phyloP scores from a whole-genome alignment of 2,329 filamentous ascomycete genomes.

The Pseudogymnoascus sp. region DNA sequence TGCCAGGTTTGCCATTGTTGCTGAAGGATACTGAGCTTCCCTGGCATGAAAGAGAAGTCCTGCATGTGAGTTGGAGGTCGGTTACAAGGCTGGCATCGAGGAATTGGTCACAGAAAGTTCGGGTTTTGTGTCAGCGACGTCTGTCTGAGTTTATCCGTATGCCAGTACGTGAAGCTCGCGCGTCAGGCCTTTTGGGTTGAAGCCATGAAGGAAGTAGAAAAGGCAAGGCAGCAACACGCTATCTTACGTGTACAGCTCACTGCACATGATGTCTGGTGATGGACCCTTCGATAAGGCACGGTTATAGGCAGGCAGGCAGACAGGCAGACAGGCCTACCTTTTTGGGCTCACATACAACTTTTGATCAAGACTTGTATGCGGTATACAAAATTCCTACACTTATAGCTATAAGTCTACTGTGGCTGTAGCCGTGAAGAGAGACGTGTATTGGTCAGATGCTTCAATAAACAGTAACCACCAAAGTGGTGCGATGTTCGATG shows the following conservation, averaged over 20 bases:
- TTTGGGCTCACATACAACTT: not conserved
- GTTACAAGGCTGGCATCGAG: not conserved
- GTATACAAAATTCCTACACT: not conserved
- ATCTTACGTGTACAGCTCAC: not conserved
- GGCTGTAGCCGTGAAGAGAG: not conserved
- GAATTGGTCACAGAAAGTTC: not conserved
- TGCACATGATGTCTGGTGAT: not conserved
- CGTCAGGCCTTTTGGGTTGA: not conserved
- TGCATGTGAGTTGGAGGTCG: constrained; percentile 4
- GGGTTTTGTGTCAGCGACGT: not conserved
- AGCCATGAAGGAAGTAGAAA: not conserved
- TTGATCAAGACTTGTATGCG: not conserved
- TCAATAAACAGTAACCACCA: not conserved
- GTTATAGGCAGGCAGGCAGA: not conserved
- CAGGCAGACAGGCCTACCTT: not conserved
- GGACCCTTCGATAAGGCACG: not conserved
- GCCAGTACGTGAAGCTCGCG: not conserved
- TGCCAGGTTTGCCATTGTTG: constrained; percentile 11
- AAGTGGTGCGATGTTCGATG: not conserved
- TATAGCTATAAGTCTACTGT: not conserved
- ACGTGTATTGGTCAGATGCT: not conserved
- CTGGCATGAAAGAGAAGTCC: constrained; percentile 12
- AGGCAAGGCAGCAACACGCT: not conserved
- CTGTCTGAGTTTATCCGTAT: not conserved
- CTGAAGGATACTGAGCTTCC: constrained; percentile 12